Conservation (phyloP, 108 stramenopile genomes). For the Cyclotella sp. region DNA sequence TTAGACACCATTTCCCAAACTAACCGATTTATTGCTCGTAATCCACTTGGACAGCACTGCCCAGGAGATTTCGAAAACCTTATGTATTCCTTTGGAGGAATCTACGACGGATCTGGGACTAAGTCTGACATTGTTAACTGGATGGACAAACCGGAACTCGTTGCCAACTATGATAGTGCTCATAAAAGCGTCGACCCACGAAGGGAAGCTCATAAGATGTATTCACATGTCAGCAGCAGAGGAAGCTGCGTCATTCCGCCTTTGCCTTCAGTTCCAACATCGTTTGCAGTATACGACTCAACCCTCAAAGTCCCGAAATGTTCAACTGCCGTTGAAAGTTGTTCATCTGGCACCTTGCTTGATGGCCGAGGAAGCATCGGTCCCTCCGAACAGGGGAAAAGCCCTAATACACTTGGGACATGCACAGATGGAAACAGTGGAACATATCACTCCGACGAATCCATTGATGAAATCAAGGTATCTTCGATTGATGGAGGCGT, state of each 20-base stretch:
- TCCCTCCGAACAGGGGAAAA: slow-evolving; percentile 7
- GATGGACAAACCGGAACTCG: slow-evolving; percentile 24
- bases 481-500: slow-evolving; percentile 13
- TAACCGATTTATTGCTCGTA: too few relatives aligned
- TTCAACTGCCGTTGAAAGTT: background rate
- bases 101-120: slow-evolving; percentile 20
- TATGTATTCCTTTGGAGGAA: slow-evolving; percentile 39
- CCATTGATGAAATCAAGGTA: slow-evolving; percentile 26
- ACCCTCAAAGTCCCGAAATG: slow-evolving; percentile 19
- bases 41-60: slow-evolving; percentile 2
- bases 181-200: slow-evolving; percentile 14
- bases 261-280: background rate
- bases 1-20: too few relatives aligned
- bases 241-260: slow-evolving; percentile 10
- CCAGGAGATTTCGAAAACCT: slow-evolving; percentile 24
- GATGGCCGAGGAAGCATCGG: slow-evolving; percentile 24
- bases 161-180: slow-evolving; percentile 10
- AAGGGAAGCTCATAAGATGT: slow-evolving; percentile 30
- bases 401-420: slow-evolving; percentile 24
- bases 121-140: slow-evolving; percentile 30
- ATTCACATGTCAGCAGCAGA: slow-evolving; percentile 23
- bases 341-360: slow-evolving; percentile 16
- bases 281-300: slow-evolving; percentile 17
- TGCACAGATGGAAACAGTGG: slow-evolving; percentile 31
- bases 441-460: slow-evolving; percentile 29